Evolutionary conservation across 2,329 filamentous ascomycete species (phyloP).

Genomic region (Blumeria graminis): DNA sequence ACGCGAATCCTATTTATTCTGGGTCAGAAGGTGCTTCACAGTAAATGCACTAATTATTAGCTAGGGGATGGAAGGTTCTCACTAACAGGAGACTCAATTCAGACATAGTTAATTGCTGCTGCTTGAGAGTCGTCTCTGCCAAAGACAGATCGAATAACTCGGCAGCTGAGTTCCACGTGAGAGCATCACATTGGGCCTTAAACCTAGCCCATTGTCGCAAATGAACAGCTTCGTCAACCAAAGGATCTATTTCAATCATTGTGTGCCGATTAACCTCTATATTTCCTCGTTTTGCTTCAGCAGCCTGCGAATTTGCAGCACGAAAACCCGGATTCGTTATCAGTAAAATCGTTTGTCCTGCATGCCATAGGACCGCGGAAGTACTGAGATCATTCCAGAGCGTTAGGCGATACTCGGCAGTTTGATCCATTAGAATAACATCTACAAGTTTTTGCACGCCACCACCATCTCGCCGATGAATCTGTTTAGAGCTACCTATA

Average conservation of each 20-base stretch:
- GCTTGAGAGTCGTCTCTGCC: conserved; percentile 3
- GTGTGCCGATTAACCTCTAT: conserved; percentile 18
- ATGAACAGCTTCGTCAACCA: conserved; percentile 27
- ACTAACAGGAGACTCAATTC: neutral
- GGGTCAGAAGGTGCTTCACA: no score
- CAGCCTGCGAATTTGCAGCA: conserved; percentile 4
- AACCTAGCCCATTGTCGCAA: conserved; percentile 24
- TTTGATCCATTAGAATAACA: conserved; percentile 32
- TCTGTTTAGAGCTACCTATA: conserved; percentile 26
- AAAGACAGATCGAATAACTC: conserved; percentile 17
- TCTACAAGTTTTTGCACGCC: conserved; percentile 21
- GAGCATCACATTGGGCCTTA: conserved; percentile 23
- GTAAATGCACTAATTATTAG: no score
- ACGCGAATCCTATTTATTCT: conserved; percentile 13
- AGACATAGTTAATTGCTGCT: neutral
- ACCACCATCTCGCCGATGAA: conserved; percentile 20
- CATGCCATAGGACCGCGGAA: conserved; percentile 21
- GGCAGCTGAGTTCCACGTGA: conserved; percentile 24
- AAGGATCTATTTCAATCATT: conserved; percentile 31
- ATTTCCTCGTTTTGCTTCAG: conserved; percentile 7
- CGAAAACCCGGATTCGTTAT: conserved; percentile 17
- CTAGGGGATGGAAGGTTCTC: neutral
- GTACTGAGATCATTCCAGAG: conserved; percentile 27
- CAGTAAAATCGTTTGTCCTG: conserved; percentile 25
- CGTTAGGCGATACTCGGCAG: conserved; percentile 25